Conservation (phyloP, 306 rosid species). For the Senna siamea region DNA sequence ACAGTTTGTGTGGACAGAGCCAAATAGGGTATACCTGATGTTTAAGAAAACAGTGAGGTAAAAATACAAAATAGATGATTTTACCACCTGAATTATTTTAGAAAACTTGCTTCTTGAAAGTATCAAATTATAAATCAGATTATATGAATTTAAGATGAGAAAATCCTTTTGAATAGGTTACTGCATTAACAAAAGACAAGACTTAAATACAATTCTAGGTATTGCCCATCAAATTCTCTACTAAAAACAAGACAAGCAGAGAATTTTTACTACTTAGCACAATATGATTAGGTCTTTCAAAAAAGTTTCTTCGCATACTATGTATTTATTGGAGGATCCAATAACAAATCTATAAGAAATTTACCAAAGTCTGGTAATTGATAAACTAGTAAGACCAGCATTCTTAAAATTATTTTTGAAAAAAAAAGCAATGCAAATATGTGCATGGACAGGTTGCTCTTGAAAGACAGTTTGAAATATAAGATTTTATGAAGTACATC, state of each 20-base stretch:
- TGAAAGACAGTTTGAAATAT: neutral
- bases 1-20: conserved; percentile 94
- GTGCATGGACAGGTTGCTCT: neutral
- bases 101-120: conserved; percentile 15
- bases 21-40: conserved; percentile 87
- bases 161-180: conserved; percentile 15
- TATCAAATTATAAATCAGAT: conserved; percentile 12
- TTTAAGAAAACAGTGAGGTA: neutral
- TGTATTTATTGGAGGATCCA: neutral
- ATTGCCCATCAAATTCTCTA: neutral
- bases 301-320: neutral
- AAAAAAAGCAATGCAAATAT: conserved; percentile 18
- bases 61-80: neutral
- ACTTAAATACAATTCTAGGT: neutral
- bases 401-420: neutral
- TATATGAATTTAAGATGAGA: conserved; percentile 15
- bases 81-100: neutral
- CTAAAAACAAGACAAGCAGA: neutral
- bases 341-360: no score
- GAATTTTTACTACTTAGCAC: neutral
- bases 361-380: neutral
- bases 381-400: neutral
- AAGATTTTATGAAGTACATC: conserved; percentile 10
- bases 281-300: neutral
- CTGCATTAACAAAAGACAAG: no score